Conservation (phyloP, 805 yeast genomes). For the Yamadazyma nakazawae region DNA sequence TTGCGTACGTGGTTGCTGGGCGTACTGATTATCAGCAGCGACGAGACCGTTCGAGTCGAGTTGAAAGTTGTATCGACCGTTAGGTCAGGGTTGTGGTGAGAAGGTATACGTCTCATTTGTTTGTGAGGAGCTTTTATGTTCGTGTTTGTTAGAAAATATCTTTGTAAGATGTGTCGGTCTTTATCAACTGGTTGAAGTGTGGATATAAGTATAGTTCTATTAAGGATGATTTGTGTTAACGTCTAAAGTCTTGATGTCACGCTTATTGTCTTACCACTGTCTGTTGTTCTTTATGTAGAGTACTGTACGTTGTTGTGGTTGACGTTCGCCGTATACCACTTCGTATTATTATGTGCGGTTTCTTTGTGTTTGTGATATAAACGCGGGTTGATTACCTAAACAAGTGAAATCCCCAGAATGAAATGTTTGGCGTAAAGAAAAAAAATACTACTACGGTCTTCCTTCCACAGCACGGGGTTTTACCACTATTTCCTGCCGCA, state of each 20-base stretch:
- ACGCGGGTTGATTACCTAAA: not conserved
- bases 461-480: too few relatives aligned
- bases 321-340: not conserved
- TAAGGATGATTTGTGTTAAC: too few relatives aligned
- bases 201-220: too few relatives aligned
- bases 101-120: constrained; percentile 13
- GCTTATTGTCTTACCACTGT: not conserved
- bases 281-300: not conserved
- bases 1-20: constrained; percentile 41
- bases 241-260: not conserved
- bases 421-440: not conserved
- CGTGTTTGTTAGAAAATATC: not conserved
- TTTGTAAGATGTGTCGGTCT: too few relatives aligned
- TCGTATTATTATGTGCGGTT: not conserved
- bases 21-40: constrained; percentile 37
- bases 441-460: too few relatives aligned
- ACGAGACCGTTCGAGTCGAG: constrained; percentile 32
- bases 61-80: constrained; percentile 1
- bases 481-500: too few relatives aligned
- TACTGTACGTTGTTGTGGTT: not conserved
- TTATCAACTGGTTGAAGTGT: too few relatives aligned
- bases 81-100: constrained; percentile 14
- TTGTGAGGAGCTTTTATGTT: too few relatives aligned
- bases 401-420: not conserved
- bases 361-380: not conserved